Evolutionary conservation across 441 rosid genomes (phyloP), one percentile per base, ranked within the genome.

Genomic region (Gossypium trilobum): DNA sequence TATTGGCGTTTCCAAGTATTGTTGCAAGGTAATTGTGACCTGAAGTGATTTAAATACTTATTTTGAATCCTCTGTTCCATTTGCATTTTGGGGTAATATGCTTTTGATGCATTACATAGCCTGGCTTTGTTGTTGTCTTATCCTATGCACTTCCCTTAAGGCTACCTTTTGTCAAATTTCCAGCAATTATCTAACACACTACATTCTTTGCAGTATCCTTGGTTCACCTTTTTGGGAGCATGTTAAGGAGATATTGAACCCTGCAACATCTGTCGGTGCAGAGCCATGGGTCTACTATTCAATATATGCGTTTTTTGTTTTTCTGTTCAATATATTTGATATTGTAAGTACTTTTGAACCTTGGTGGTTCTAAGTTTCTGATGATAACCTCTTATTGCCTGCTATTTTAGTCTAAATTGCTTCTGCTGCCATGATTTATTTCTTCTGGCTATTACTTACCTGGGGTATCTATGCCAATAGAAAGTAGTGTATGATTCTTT

Each of bases 281-380:
- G 84, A 77, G 27, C 97, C 93, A 5, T 94, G 92, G 96, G 90
- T 91, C 68, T 94, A 91, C 86, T 94, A 91, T 83, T 79, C 97
- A 20, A 78, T 89, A 74, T 94, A 87, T 80, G 98, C 91, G 1
- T 90, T 94, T 74, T 89, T 87, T 64, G 98, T 93, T 72, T 93
- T 91, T 69, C 65, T 91, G 33, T 89, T 94, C 89, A 94, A 91
- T 79, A 94, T 94, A 73, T 94, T 91, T 78, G 98, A 94, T 85
- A 94, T 90, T 69, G 97, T 93, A 78, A 94, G 97, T 87, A 55
- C 59, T 71, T 55, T 46, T 68, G 44, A 58, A 23, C 66, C n/a
- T 33, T 36, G 7, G 7, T 36, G 27, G 22, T 5, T 74, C 23
- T 66, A 65, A 52, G 50, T 42, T 55, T 63, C 52, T 10, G 31